These are phyloP conservation scores for Pseudopediastrum boryanum DNA, from an alignment of 139 green algal species.

Conservation along the genomic window DNA sequence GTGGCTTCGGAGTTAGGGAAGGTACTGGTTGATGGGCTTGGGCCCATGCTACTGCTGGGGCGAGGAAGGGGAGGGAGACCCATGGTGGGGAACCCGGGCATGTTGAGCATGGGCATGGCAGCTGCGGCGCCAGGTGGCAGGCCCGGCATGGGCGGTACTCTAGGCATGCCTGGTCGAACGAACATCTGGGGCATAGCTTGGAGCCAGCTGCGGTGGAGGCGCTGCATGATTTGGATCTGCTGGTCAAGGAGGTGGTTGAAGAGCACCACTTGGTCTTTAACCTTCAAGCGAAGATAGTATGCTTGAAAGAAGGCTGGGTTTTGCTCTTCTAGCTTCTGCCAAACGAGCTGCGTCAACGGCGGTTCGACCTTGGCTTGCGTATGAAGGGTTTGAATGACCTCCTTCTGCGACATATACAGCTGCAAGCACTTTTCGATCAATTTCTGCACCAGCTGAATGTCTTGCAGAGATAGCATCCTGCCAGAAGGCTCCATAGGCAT, in stretches of 20 bases:
- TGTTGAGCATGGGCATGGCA: neutral
- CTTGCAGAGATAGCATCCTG: no score
- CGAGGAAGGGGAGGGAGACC: neutral
- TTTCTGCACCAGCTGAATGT: slow-evolving; percentile 93
- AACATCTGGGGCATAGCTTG: slow-evolving; percentile 40
- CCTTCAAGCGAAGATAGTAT: slow-evolving; percentile 86
- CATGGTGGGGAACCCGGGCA: neutral
- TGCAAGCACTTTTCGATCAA: slow-evolving; percentile 94
- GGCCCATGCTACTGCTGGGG: neutral
- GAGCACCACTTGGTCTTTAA: slow-evolving; percentile 91
- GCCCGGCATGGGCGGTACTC: no score
- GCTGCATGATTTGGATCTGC: slow-evolving; percentile 61
- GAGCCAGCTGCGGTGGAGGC: slow-evolving; percentile 42
- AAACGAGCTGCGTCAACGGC: slow-evolving; percentile 89
- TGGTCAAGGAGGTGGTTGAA: slow-evolving; percentile 95
- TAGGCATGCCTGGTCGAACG: neutral
- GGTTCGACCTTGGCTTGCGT: slow-evolving; percentile 81
- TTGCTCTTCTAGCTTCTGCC: slow-evolving; percentile 94
- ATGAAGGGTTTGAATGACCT: slow-evolving; percentile 54
- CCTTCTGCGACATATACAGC: slow-evolving; percentile 87
- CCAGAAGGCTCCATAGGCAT: no score
- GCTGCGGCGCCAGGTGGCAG: neutral
- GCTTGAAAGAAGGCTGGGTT: slow-evolving; percentile 90
- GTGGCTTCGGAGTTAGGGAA: no score
- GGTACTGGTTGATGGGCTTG: neutral